Evolutionary conservation across 2,329 filamentous ascomycete species (phyloP).

Genomic region (Neonectria faginata): DNA sequence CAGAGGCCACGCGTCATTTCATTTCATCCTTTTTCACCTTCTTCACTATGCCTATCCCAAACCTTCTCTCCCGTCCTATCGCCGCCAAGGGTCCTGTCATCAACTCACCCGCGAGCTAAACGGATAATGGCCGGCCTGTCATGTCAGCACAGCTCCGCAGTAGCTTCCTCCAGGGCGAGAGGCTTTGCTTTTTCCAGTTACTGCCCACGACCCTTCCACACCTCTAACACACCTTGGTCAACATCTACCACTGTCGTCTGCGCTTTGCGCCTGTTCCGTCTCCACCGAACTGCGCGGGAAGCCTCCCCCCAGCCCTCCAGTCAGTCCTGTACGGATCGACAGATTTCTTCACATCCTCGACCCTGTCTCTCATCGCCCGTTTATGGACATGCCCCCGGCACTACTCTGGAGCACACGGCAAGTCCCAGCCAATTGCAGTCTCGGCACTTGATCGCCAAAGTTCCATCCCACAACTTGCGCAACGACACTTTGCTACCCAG

Average conservation of each 20-base stretch:
- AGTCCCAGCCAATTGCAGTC: slow-evolving; percentile 34
- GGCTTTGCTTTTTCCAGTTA: slow-evolving; percentile 15
- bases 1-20: slow-evolving; percentile 2
- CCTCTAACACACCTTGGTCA: not conserved
- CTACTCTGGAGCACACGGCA: slow-evolving; percentile 11
- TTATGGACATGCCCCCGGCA: slow-evolving; percentile 44
- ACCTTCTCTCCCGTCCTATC: not conserved
- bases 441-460: not conserved
- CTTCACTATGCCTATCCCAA: not conserved
- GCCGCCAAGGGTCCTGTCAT: not conserved
- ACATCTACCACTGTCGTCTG: slow-evolving; percentile 1
- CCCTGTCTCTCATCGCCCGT: slow-evolving; percentile 40
- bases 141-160: not conserved
- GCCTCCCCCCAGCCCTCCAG: slow-evolving; percentile 10
- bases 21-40: not conserved
- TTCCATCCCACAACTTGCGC: slow-evolving; percentile 20
- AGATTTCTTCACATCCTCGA: slow-evolving; percentile 42
- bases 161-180: not conserved
- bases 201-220: slow-evolving; percentile 11
- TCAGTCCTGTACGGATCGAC: slow-evolving; percentile 42
- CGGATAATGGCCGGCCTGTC: not conserved
- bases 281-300: slow-evolving; percentile 31
- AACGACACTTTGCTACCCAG: not conserved
- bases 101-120: not conserved
- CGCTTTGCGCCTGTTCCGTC: slow-evolving; percentile 4